phyloP scores from a whole-genome alignment of 495 filamentous ascomycete species.

The Letharia columbiana region DNA sequence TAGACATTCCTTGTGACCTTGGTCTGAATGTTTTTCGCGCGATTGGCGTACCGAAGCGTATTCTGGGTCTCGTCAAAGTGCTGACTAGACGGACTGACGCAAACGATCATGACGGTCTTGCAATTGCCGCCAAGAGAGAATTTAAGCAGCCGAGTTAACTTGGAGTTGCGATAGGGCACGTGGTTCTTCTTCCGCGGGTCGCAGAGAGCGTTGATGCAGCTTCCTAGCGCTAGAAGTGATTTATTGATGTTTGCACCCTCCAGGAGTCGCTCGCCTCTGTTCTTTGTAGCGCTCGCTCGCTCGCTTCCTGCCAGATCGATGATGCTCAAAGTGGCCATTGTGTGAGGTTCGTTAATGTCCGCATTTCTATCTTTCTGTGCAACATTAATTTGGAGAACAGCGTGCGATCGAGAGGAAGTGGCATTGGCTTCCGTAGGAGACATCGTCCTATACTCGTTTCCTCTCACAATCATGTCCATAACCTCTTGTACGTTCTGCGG shows the following conservation, averaged over 20 bases:
- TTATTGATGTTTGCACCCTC: slow-evolving; percentile 99
- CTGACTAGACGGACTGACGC: slow-evolving; percentile 89
- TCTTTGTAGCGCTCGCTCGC: slow-evolving; percentile 93
- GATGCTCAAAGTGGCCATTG: slow-evolving; percentile 95
- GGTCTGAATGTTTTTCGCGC: slow-evolving; percentile 99
- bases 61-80: slow-evolving; percentile 99
- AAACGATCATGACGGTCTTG: slow-evolving; percentile 99
- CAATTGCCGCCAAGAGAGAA: slow-evolving; percentile 97
- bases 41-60: slow-evolving; percentile 92
- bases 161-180: slow-evolving; percentile 95
- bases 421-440: slow-evolving; percentile 97
- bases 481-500: slow-evolving; percentile 85
- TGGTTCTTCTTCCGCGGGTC: slow-evolving; percentile 89
- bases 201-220: slow-evolving; percentile 98
- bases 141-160: slow-evolving; percentile 90
- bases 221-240: slow-evolving; percentile 86
- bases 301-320: slow-evolving; percentile 97
- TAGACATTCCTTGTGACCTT: slow-evolving; percentile 98
- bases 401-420: slow-evolving; percentile 93
- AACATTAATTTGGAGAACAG: slow-evolving; percentile 96
- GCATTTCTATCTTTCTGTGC: slow-evolving; percentile 91
- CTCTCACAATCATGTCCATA: slow-evolving; percentile 98
- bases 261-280: slow-evolving; percentile 79
- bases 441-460: slow-evolving; percentile 90
- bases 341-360: slow-evolving; percentile 86